Base-by-base conservation (phyloP, 2,329 filamentous ascomycete genomes). In the Allantophomopsis cytisporea region DNA sequence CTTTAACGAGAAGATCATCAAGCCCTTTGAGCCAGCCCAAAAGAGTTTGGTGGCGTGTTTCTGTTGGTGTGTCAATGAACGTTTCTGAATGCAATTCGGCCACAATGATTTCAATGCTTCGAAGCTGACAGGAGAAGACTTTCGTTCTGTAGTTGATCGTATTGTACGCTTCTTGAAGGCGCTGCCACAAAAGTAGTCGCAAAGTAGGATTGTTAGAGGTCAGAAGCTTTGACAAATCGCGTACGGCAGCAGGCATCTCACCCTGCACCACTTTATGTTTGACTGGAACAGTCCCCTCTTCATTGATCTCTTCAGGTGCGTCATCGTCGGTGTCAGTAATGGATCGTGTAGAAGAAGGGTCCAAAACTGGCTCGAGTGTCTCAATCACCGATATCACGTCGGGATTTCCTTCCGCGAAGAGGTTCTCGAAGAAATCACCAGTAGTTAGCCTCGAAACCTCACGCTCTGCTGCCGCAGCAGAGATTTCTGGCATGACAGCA, bases 401-500 rank as follows among this genome's bases (percentile, higher is more conserved):
- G 36, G 80, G 77, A 42, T 80, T 73, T 41, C 91, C 82, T 31
- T 87, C 79, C 43, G 84, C 82, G 55, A 96, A 96, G 1, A 98
- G 73, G 31, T 80, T 84, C 38, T 87, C 69, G 59, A 98, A 96
- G 57, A 96, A 96, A 54, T 95, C 89, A 74, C 94, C 91, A 0
- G 89, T 96, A 12, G 85, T 94, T 28, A 96, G 69, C 51, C 88
- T 87, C 11, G 85, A 89, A 18, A 95, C 81, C 55, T 98, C 89
- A 40, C 86, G 79, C 45, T 96, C 88, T 7, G 91, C 80, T 1
- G 86, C 84, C n/a, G 73, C 70, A 2, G 76, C 62, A 0, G 89
- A 95, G 37, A 98, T 73, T 45, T 91, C 83, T 0, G 86, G 76
- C 79, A 98, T 94, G 15, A 88, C 73, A 1, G 76, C 73, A 53